Conservation (phyloP, 2,329 filamentous ascomycete genomes). For the Coniochaeta ligniaria region DNA sequence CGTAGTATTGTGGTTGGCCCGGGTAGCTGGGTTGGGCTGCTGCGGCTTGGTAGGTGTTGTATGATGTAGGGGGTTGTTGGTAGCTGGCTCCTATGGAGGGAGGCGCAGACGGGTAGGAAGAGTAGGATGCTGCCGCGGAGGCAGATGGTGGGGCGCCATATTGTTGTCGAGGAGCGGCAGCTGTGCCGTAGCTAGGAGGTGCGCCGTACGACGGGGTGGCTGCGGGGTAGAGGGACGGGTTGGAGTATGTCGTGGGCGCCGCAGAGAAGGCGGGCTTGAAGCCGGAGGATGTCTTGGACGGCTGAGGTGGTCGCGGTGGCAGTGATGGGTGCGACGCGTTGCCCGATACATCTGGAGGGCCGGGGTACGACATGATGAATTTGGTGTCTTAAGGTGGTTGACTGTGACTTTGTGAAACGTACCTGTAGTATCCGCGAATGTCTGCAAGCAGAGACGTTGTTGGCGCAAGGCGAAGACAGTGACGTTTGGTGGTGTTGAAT, state of each 20-base stretch:
- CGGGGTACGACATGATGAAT: conserved; percentile 81
- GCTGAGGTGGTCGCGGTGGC: conserved; percentile 65
- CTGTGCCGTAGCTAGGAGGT: conserved; percentile 11
- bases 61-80: conserved; percentile 18
- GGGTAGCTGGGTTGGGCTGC: conserved; percentile 19
- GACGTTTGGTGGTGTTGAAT: neutral
- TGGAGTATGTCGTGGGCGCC: conserved; percentile 27
- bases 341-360: conserved; percentile 67
- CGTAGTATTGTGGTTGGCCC: conserved; percentile 31
- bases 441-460: neutral
- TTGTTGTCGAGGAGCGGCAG: conserved; percentile 17
- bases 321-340: conserved; percentile 53
- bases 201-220: conserved; percentile 6
- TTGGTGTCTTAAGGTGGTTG: conserved; percentile 23
- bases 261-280: conserved; percentile 47
- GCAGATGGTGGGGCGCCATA: conserved; percentile 32
- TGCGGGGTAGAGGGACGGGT: conserved; percentile 16
- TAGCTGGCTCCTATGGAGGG: conserved; percentile 29
- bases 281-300: conserved; percentile 36
- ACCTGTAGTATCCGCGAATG: neutral
- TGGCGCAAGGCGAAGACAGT: neutral
- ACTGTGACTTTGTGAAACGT: neutral
- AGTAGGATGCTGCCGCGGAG: conserved; percentile 18
- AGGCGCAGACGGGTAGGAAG: conserved; percentile 16
- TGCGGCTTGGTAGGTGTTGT: conserved; percentile 2